Conservation (phyloP, 208 protist species). For the Wallacemonas sp. region DNA sequence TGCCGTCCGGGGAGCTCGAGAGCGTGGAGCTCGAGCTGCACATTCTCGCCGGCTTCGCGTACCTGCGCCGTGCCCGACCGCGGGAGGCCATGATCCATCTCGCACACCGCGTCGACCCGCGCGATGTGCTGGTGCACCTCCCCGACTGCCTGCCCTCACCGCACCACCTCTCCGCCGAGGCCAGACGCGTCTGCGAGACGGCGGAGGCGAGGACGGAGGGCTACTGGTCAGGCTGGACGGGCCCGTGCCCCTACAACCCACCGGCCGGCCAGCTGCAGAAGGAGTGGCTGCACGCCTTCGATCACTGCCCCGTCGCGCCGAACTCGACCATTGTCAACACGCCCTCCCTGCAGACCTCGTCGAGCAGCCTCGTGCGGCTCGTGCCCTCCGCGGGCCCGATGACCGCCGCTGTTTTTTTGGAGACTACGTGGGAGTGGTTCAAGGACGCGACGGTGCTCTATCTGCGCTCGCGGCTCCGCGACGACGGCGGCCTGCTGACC, state of each 20-base stretch:
- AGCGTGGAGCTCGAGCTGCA: conserved; percentile 64
- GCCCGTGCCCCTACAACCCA: conserved; percentile 44
- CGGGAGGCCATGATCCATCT: conserved; percentile 57
- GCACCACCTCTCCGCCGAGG: conserved; percentile 6
- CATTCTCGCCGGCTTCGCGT: conserved; percentile 68
- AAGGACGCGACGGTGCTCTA: conserved; percentile 49
- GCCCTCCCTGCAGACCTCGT: conserved; percentile 4
- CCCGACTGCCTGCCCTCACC: conserved; percentile 67
- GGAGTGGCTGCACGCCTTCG: conserved; percentile 51
- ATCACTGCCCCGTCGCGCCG: conserved; percentile 44
- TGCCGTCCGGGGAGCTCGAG: conserved; percentile 23
- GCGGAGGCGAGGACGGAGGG: background rate
- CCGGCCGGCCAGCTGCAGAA: conserved; percentile 33
- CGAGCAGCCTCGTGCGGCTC: conserved; percentile 25
- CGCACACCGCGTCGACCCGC: conserved; percentile 60
- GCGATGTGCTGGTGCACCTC: conserved; percentile 62
- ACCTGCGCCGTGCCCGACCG: conserved; percentile 48
- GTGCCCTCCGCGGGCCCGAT: conserved; percentile 37
- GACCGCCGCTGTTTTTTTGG: conserved; percentile 37
- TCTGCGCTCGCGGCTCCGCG: conserved; percentile 35
- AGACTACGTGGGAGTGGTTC: conserved; percentile 47
- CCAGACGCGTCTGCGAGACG: background rate
- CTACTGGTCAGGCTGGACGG: conserved; percentile 30
- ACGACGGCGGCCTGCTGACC: conserved; percentile 1
- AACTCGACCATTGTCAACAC: background rate